These are phyloP conservation scores for Tuber microsphaerosporum DNA, from an alignment of 495 filamentous ascomycete genomes.

Conservation along the genomic window DNA sequence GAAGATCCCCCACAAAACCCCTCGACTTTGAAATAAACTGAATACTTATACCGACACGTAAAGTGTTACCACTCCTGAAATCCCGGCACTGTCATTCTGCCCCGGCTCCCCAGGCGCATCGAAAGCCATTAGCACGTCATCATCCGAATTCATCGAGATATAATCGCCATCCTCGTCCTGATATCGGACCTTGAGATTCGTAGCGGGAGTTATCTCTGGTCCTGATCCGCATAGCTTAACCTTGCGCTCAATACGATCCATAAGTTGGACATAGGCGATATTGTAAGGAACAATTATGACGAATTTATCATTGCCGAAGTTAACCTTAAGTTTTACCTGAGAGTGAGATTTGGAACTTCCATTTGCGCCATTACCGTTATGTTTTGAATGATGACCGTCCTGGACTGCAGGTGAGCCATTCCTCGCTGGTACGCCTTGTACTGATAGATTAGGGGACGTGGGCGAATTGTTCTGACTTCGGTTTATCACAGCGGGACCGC, in stretches of 20 bases:
- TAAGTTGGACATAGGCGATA: constrained; percentile 83
- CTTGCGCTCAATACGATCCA: constrained; percentile 95
- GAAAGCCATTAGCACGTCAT: constrained; percentile 90
- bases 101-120: constrained; percentile 71
- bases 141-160: constrained; percentile 86
- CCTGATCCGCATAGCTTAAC: constrained; percentile 46
- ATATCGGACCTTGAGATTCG: constrained; percentile 62
- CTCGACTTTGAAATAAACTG: not conserved
- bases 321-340: constrained; percentile 91
- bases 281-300: constrained; percentile 91
- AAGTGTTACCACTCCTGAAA: constrained; percentile 39
- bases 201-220: constrained; percentile 19
- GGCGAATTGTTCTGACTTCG: constrained; percentile 64
- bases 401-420: constrained; percentile 29
- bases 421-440: constrained; percentile 22
- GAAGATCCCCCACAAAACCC: not conserved
- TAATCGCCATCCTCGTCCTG: constrained; percentile 87
- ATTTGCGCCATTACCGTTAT: constrained; percentile 25
- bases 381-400: constrained; percentile 9
- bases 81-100: constrained; percentile 27
- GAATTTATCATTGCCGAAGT: constrained; percentile 70
- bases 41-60: constrained; percentile 23
- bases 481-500: constrained; percentile 51
- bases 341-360: constrained; percentile 17
- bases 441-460: constrained; percentile 42